Conservation (phyloP, 805 yeast species). For the Candida rishiriensis region DNA sequence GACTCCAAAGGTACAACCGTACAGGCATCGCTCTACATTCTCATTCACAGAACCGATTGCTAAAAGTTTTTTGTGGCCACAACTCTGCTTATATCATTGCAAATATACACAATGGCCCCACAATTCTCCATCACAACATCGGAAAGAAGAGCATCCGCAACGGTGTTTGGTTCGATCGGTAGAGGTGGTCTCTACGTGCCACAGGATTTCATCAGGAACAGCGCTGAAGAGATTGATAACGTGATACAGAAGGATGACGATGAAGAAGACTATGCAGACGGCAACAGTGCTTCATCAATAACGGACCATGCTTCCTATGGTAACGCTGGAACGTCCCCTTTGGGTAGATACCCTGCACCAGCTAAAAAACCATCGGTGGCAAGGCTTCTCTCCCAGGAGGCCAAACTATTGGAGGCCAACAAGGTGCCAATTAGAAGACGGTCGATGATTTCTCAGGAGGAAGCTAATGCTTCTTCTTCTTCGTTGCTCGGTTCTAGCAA, state of each 20-base stretch:
- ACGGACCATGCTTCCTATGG: neutral
- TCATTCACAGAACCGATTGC: too few species aligned
- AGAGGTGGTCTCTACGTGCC: slow-evolving; percentile 51
- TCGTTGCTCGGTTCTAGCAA: neutral
- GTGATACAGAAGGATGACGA: slow-evolving; percentile 20
- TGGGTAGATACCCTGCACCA: neutral
- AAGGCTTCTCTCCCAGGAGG: slow-evolving; percentile 25
- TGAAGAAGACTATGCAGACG: slow-evolving; percentile 2
- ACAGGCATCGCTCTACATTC: too few species aligned
- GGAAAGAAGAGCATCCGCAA: slow-evolving; percentile 44
- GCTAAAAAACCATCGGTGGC: slow-evolving; percentile 4
- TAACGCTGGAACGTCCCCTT: neutral
- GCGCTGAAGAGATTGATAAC: slow-evolving; percentile 21
- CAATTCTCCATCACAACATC: slow-evolving; percentile 41
- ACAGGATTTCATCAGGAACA: slow-evolving; percentile 36
- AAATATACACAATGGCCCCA: slow-evolving; percentile 16
- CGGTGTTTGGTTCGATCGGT: slow-evolving; percentile 48
- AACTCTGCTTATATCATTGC: too few species aligned
- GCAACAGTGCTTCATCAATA: neutral
- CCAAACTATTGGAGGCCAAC: slow-evolving; percentile 24
- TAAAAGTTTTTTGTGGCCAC: too few species aligned
- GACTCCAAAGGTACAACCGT: too few species aligned
- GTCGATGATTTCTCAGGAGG: slow-evolving; percentile 4
- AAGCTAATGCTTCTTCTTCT: too few species aligned
- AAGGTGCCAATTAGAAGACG: slow-evolving; percentile 22